Base-by-base conservation (phyloP, 768 basidiomycete genomes). In the Kwoniella sp. region DNA sequence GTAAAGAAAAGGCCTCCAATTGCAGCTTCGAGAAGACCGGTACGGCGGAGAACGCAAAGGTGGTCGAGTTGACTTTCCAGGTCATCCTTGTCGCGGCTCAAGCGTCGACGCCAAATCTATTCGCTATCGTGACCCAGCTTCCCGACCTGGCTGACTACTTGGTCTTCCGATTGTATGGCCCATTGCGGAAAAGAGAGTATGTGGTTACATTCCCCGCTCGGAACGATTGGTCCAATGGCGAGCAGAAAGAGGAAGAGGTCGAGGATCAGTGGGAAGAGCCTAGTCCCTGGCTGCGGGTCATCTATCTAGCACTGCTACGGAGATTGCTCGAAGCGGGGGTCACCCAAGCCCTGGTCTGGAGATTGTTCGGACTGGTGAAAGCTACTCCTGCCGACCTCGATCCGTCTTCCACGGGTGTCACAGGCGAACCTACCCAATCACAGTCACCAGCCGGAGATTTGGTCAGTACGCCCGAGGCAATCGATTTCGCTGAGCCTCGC, bases 241-340 rank as follows among this genome's bases (percentile, higher is more conserved):
- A 54, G 12, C 58, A 64, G 5, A 64, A 61, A 8, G 61, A 55
- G 20, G 41, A 45, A 11, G 58, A 55, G 8, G 41, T 22, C 45
- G 60, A 66, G 1, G 71, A 66, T 15, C 25, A 31, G 20, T 74
- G 71, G 71, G 25, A 52, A 65, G 34, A 61, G 2, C 73, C 77
- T 0, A 23, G 26, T 0, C 55, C 34, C 1, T 37, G 28, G 1
- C 65, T 80, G 8, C 58, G 77, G 26, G 54, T 25, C 23, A 61
- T 73, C 13, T 71, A 78, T 53, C 50, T 74, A 5, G 64, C 60
- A 8, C 60, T 80, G 31, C 64, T 80, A 7, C 60, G 69, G 25
- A 55, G 70, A 48, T 41, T 75, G 45, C 53, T 78, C 22, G 75
- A 78, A 61, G 74, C 72, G 8, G 79, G 79, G 1, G 72, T 78